Evolutionary conservation across 2,329 filamentous ascomycete species (phyloP).

Genomic region (Chaetomium globosum): DNA sequence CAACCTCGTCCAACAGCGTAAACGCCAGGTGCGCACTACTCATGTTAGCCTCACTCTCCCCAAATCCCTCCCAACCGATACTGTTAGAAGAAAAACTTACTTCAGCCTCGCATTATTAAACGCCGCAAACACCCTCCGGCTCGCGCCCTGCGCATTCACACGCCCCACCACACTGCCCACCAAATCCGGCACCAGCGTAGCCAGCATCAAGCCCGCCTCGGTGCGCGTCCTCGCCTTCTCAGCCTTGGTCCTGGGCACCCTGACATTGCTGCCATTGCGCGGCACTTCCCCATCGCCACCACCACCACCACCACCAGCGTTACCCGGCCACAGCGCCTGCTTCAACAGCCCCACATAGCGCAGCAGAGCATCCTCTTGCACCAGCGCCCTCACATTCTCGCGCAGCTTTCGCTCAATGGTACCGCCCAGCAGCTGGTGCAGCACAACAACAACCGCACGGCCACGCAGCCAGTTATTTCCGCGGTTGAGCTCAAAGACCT

Average conservation of each 20-base stretch:
- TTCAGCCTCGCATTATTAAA: constrained; percentile 90
- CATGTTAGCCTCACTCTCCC: constrained; percentile 23
- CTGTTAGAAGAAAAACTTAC: constrained; percentile 59
- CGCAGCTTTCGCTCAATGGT: constrained; percentile 95
- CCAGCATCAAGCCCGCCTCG: constrained; percentile 86
- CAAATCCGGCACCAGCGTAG: constrained; percentile 85
- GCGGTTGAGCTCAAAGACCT: constrained; percentile 90
- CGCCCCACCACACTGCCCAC: constrained; percentile 91
- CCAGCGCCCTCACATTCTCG: constrained; percentile 73
- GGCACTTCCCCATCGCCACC: constrained; percentile 49
- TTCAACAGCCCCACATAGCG: constrained; percentile 74
- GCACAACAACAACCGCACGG: constrained; percentile 89
- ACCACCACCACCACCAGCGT: constrained; percentile 43
- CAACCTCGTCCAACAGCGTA: constrained; percentile 70
- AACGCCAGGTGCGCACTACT: constrained; percentile 67
- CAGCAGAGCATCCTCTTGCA: constrained; percentile 77
- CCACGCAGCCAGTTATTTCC: constrained; percentile 98
- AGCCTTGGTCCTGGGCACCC: constrained; percentile 61
- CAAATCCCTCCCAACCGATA: background rate
- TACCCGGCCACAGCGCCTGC: constrained; percentile 78
- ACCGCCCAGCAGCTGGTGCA: constrained; percentile 92
- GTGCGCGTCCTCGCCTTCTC: constrained; percentile 81
- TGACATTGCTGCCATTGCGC: constrained; percentile 28
- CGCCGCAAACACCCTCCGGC: constrained; percentile 83
- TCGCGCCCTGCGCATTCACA: constrained; percentile 87